A percentile compares a stretch with the other conserved stretches of the same genome.
These are phyloP conservation scores for Amaranthus hypochondriacus DNA, from an alignment of 148 eudicot genomes.

Conservation along the genomic window DNA sequence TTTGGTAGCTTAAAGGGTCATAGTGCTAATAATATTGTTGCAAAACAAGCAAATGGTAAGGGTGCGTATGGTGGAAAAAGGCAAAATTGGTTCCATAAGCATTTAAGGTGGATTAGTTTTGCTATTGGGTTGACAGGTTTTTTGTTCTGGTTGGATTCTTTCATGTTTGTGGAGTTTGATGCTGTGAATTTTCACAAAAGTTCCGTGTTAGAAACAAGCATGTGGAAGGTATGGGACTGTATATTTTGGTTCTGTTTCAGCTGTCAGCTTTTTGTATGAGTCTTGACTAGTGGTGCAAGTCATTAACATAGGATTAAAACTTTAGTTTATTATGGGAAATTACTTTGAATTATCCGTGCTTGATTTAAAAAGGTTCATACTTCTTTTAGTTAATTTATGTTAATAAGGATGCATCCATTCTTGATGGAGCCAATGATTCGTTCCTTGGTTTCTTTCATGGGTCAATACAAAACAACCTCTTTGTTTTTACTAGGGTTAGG, in stretches of 20 bases:
- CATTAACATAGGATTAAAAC: not conserved
- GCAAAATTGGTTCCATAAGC: slow-evolving; percentile 47
- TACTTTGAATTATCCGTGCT: not conserved
- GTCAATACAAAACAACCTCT: no score
- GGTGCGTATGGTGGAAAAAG: slow-evolving; percentile 49
- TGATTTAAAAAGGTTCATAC: slow-evolving; percentile 1
- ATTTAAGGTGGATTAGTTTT: slow-evolving; percentile 43
- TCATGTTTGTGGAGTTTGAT: slow-evolving; percentile 47
- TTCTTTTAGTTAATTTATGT: not conserved
- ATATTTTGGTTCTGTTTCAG: not conserved
- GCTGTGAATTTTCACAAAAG: slow-evolving; percentile 24
- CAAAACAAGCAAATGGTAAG: slow-evolving; percentile 36
- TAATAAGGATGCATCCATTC: no score
- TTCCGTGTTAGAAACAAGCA: slow-evolving; percentile 21
- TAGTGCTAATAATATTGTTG: not conserved
- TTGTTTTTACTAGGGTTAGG: no score
- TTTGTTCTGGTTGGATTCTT: slow-evolving; percentile 64
- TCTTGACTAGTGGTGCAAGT: not conserved
- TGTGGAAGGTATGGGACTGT: slow-evolving; percentile 28
- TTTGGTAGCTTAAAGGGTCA: slow-evolving; percentile 42
- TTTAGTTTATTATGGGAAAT: not conserved
- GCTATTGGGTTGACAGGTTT: slow-evolving; percentile 44
- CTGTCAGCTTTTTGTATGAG: not conserved
- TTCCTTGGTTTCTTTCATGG: no score
- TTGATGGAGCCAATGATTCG: no score